phyloP scores from a whole-genome alignment of 2,329 filamentous ascomycete species.

The Nemania serpens region DNA sequence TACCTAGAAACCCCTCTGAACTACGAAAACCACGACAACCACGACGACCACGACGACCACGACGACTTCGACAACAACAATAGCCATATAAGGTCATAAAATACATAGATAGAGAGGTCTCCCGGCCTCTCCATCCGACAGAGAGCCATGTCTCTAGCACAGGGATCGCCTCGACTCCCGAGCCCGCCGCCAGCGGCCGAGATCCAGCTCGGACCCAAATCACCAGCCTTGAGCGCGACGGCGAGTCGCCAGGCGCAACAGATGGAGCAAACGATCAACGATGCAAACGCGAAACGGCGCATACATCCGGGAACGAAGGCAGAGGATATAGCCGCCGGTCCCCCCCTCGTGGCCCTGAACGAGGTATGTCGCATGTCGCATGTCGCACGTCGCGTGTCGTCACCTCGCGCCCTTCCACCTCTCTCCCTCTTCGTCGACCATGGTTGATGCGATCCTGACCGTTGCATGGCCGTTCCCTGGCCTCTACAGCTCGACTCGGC shows the following conservation, averaged over 20 bases:
- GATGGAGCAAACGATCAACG: slow-evolving; percentile 66
- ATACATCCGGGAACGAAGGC: slow-evolving; percentile 92
- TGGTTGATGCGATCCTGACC: slow-evolving; percentile 12
- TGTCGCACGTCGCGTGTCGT: no score
- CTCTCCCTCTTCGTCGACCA: neutral
- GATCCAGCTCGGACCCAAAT: slow-evolving; percentile 84
- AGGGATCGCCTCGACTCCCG: slow-evolving; percentile 88
- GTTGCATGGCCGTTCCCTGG: neutral
- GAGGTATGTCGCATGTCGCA: slow-evolving; percentile 63
- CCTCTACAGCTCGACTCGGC: slow-evolving; percentile 83
- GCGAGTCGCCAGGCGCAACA: slow-evolving; percentile 63
- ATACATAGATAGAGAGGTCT: neutral
- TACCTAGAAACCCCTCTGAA: neutral
- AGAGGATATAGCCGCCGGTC: slow-evolving; percentile 90
- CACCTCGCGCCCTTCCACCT: no score
- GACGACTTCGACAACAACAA: neutral
- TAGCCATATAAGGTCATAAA: neutral
- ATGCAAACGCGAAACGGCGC: slow-evolving; percentile 77
- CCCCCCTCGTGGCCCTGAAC: slow-evolving; percentile 81
- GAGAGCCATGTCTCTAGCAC: slow-evolving; percentile 60
- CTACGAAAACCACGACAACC: neutral
- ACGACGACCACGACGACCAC: neutral
- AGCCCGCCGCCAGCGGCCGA: slow-evolving; percentile 94
- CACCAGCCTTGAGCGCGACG: slow-evolving; percentile 56
- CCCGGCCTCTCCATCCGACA: slow-evolving; percentile 8